Evolutionary conservation across 75 land plant species (phyloP).

Genomic region (Isoetes taiwanensis): DNA sequence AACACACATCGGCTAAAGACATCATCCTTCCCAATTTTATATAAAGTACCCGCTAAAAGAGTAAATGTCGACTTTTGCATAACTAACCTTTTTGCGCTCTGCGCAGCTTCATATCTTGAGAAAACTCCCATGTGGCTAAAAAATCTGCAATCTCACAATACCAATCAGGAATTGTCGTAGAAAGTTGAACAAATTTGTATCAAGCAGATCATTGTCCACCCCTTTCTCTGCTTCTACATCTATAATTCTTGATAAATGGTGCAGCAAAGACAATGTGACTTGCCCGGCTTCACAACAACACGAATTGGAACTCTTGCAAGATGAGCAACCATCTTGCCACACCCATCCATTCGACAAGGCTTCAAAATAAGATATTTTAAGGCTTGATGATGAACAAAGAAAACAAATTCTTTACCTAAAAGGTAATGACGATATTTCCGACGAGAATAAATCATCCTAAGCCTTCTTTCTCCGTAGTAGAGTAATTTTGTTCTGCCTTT

Average conservation of each 20-base stretch:
- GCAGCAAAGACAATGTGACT: no score
- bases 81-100: no score
- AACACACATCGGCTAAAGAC: not conserved
- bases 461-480: not conserved
- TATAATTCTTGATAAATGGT: no score
- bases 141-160: no score
- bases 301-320: not conserved
- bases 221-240: no score
- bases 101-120: no score
- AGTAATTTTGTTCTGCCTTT: not conserved
- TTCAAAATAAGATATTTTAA: not conserved
- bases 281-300: not conserved
- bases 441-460: not conserved
- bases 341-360: not conserved
- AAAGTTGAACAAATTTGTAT: no score
- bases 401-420: not conserved
- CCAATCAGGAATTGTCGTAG: no score
- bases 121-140: no score
- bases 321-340: not conserved
- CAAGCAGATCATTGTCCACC: no score
- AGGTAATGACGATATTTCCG: not conserved
- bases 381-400: not conserved
- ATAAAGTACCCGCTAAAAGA: no score
- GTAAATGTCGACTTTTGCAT: no score
- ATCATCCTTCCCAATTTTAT: constrained; percentile 5